Conservation (phyloP, 164 flowering plant species). For the Saururus chinensis region DNA sequence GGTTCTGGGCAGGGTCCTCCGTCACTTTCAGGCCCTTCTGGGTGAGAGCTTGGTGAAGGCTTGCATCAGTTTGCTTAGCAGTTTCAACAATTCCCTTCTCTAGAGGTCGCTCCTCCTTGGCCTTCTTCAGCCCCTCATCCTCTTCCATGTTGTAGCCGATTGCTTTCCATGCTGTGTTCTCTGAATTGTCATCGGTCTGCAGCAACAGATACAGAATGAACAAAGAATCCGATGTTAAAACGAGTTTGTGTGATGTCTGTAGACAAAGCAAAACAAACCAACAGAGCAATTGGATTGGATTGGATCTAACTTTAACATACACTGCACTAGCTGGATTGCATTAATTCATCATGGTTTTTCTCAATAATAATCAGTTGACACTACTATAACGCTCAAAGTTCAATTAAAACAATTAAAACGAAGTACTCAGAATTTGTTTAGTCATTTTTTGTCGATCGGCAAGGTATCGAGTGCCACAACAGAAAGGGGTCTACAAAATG, state of each 20-base stretch:
- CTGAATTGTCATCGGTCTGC: conserved; percentile 37
- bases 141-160: conserved; percentile 29
- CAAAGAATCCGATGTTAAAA: background rate
- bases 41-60: conserved; percentile 26
- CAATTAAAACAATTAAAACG: too few relatives aligned
- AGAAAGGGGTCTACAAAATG: too few relatives aligned
- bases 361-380: too few relatives aligned
- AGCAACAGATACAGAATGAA: conserved; percentile 1
- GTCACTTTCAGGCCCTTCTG: conserved; percentile 36
- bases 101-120: conserved; percentile 27
- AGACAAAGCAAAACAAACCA: background rate
- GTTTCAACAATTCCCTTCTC: conserved; percentile 46
- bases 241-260: background rate
- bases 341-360: too few relatives aligned
- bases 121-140: conserved; percentile 8
- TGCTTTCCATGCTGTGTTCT: conserved; percentile 46
- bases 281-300: too few relatives aligned
- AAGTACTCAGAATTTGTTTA: too few relatives aligned
- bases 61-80: conserved; percentile 23
- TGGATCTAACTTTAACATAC: too few relatives aligned
- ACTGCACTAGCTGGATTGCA: too few relatives aligned
- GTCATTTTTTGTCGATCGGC: too few relatives aligned
- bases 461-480: too few relatives aligned
- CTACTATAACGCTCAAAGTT: too few relatives aligned
- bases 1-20: conserved; percentile 13